Evolutionary conservation across 2,329 filamentous ascomycete genomes (phyloP), one percentile per base, ranked within the genome.

Genomic region (Cladosporium cucumerinum): DNA sequence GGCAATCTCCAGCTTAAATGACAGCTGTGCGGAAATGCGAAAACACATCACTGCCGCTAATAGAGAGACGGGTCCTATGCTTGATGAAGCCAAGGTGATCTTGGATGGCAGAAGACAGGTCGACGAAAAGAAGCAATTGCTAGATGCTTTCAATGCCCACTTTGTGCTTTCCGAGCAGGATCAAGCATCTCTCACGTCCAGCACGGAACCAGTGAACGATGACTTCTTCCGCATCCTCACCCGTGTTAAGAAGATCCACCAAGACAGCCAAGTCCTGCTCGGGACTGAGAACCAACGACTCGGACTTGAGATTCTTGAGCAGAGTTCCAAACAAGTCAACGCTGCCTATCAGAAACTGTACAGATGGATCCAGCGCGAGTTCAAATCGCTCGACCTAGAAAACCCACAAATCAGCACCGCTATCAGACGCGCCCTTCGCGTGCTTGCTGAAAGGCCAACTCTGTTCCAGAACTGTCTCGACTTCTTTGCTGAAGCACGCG

Each of bases 261-360:
- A 88, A 68, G 94, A 98, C 73, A 96, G 93, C 72, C 91, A 97
- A 74, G 83, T 96, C 34, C 81, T 99, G 5, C 86, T 99, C 0
- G 94, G 93, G 2, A 91, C 93, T 32, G 93, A 97, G 75, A 92
- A 93, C 71, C 93, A 98, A 78, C 88, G 89, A 10, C 80, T 97
- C 0, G 95, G 94, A 0, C 82, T 96, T 4, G 93, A 98, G 72
- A 86, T 98, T 57, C 93, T 98, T 84, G 94, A 97, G 68, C 87
- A 94, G 75, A 94, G 89, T 63, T 93, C 93, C 0, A 92, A 92
- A 66, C 87, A 92, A 67, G 84, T 99, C 58, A 95, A 97, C 72
- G 84, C 89, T 18, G 94, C 92, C 5, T 99, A 95, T 71, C 94
- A 99, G 75, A 99, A 97, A 75, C 84, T 99, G 2, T 97, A 96